Evolutionary conservation across 2,329 filamentous ascomycete genomes (phyloP), one percentile per base, ranked within the genome.

Genomic region (Cercospora zeina): DNA sequence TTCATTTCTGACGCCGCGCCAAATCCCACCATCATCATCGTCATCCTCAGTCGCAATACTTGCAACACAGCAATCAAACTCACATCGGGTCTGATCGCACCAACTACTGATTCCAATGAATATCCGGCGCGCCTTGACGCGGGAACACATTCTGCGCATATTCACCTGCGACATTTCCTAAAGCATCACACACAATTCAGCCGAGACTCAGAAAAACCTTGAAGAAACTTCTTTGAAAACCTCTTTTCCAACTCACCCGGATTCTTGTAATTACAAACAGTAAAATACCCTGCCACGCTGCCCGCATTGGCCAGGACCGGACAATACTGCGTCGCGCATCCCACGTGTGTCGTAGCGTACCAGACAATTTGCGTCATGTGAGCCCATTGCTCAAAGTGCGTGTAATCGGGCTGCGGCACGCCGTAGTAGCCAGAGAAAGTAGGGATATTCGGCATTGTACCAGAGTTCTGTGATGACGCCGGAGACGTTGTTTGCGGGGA

Each of bases 191-290:
- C n/a, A n/a, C n/a, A n/a, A n/a, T n/a, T 59, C 45, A 59, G 56
- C 19, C 27, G 2, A 33, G 16, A 27, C 11, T 24, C 11, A 36
- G 1, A 19, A 3, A 1, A 7, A 10, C 39, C 8, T 11, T 2
- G 7, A 21, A 10, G 7, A 34, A 33, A 36, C n/a, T 6, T 4
- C 24, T n/a, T n/a, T n/a, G n/a, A n/a, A n/a, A n/a, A n/a, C n/a
- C n/a, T n/a, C n/a, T n/a, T n/a, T n/a, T 27, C 24, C 24, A 27
- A 62, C 85, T 77, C 85, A 90, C 90, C 91, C 64, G 86, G 78
- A 64, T 86, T 83, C 67, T 78, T 80, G 80, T 96, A 96, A 83
- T 96, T 93, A 87, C 91, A 96, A 70, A 96, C 90, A 19, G 89
- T 93, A 80, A 85, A 91, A 78, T 84, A 87, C 13, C 86, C 77